Evolutionary conservation across 2,329 filamentous ascomycete species (phyloP).

Genomic region (Cephalotrichum gorgonifer): DNA sequence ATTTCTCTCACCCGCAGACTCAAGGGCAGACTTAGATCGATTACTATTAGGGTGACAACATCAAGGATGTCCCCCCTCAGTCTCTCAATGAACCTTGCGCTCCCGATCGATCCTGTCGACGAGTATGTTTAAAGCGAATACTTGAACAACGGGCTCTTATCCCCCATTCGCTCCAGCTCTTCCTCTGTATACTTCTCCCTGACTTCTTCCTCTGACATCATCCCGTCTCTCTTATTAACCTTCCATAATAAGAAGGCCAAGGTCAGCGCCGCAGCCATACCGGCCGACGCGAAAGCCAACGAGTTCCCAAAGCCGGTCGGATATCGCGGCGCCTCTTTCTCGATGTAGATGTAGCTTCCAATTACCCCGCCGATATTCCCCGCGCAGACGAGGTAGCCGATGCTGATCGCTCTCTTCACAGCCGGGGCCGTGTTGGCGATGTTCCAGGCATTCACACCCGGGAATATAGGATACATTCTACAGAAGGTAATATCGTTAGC

Average conservation of each 20-base stretch:
- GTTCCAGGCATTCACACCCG: constrained; percentile 29
- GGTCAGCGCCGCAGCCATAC: constrained; percentile 9
- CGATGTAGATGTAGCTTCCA: constrained; percentile 26
- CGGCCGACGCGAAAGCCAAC: constrained; percentile 11
- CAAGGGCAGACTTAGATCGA: too few species aligned
- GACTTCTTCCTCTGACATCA: constrained; percentile 15
- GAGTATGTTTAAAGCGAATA: constrained; percentile 14
- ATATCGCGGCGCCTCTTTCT: constrained; percentile 26
- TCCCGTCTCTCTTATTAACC: constrained; percentile 15
- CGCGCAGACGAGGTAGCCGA: constrained; percentile 27
- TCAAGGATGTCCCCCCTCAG: too few species aligned
- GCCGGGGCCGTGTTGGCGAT: constrained; percentile 25
- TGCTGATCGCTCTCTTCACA: constrained; percentile 27
- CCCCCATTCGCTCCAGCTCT: constrained; percentile 19
- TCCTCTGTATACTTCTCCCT: constrained; percentile 16
- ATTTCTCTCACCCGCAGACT: too few species aligned
- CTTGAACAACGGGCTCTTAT: constrained; percentile 18
- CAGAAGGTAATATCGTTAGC: constrained; percentile 1
- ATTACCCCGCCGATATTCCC: constrained; percentile 27
- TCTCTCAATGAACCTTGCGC: too few species aligned
- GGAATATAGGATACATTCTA: constrained; percentile 31
- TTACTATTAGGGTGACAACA: too few species aligned
- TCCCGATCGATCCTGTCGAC: too few species aligned
- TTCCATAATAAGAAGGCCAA: constrained; percentile 12
- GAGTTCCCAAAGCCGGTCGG: constrained; percentile 36